Evolutionary conservation across 2,329 filamentous ascomycete genomes (phyloP), one percentile per base, ranked within the genome.

Genomic region (Colletotrichum musicola): DNA sequence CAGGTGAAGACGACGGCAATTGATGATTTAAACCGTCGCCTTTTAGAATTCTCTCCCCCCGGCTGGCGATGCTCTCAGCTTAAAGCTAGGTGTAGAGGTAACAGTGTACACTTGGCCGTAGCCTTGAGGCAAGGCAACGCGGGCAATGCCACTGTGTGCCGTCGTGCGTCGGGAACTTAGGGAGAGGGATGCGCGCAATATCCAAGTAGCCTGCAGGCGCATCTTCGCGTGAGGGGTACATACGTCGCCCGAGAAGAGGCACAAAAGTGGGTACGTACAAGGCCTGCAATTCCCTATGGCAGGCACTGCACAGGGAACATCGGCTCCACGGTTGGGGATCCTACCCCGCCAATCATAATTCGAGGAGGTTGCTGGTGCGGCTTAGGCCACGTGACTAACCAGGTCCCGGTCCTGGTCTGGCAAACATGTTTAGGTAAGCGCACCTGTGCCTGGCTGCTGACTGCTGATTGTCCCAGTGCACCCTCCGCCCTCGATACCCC

Each of bases 151-250:
- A 40, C 20, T 49, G 16, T 49, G 53, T 58, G 62, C 58, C 40
- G 47, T 38, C 30, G 54, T 59, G 42, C 44, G 46, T 54, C n/a
- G 55, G 51, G 44, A 55, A 35, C 30, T 35, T 35, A 4, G 62
- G 44, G 62, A 54, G 40, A 40, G 13, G 30, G 40, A 47, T 27
- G 58, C 42, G 47, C 20, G 13, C 35, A 57, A 44, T 71, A 72
- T 72, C 62, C 72, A 80, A 78, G 78, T 80, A 77, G 77, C 77
- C 74, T 65, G 74, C 56, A 62, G 72, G 77, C 75, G 75, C 68
- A 74, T 71, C 74, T 77, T 73, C 74, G 77, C 75, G 74, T 74
- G 73, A 64, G 14, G 13, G 46, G 53, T 71, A 71, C 66, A 64
- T 64, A 13, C 6, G 42, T 22, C 50, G 30, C 46, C 35, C 46